Evolutionary conservation across 352 stramenopile species (phyloP).

Genomic region (Phytophthora cactorum): DNA sequence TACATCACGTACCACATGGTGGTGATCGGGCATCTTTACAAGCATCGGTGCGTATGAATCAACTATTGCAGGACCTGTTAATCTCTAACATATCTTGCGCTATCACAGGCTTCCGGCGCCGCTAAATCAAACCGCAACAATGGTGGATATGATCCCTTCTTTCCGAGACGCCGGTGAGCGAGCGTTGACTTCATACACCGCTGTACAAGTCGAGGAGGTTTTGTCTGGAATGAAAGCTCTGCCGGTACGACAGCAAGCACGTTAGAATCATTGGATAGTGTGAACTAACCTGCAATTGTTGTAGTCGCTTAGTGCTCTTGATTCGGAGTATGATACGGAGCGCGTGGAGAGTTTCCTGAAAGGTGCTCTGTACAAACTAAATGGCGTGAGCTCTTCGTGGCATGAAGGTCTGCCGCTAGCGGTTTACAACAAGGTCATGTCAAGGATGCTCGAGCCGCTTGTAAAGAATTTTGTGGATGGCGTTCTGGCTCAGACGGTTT

Average conservation of each 20-base stretch:
- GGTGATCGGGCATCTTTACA: conserved; percentile 75
- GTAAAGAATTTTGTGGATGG: conserved; percentile 58
- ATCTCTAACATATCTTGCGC: not conserved
- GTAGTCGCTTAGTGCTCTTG: conserved; percentile 48
- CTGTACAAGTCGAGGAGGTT: conserved; percentile 54
- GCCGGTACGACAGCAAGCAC: conserved; percentile 41
- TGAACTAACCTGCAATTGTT: conserved; percentile 14
- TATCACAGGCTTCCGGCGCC: conserved; percentile 52
- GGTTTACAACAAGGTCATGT: conserved; percentile 67
- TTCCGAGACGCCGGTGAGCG: conserved; percentile 69
- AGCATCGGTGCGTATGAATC: conserved; percentile 49
- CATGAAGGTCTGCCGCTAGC: conserved; percentile 54
- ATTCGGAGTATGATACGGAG: conserved; percentile 42
- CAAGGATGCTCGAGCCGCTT: conserved; percentile 61
- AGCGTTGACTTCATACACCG: conserved; percentile 54
- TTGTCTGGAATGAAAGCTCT: conserved; percentile 41
- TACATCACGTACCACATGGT: conserved; percentile 87
- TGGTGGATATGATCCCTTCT: conserved; percentile 81
- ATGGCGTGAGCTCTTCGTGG: conserved; percentile 66
- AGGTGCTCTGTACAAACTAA: conserved; percentile 67
- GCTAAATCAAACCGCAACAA: conserved; percentile 68
- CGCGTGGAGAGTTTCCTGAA: conserved; percentile 68
- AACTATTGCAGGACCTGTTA: not conserved
- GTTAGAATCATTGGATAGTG: not conserved
- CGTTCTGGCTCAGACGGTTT: conserved; percentile 57